Percentiles rank a stretch among this genome's conserved stretches.
These are phyloP conservation scores for Musa troglodytarum DNA, from an alignment of 176 grass and related monocot species.

Conservation along the genomic window DNA sequence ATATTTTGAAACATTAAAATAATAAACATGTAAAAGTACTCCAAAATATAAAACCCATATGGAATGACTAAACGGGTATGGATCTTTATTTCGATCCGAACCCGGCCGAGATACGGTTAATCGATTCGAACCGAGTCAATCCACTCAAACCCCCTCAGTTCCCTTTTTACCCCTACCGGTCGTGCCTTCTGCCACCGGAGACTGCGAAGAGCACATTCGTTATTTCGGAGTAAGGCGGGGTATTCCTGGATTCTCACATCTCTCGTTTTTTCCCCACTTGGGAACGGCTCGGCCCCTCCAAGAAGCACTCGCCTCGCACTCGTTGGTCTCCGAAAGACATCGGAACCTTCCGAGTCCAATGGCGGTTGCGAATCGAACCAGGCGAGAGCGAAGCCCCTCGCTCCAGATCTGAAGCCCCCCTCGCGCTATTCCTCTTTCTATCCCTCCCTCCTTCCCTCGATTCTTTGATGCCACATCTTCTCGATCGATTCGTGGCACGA, in stretches of 20 bases:
- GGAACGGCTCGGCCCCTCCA: background rate
- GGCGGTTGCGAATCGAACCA: slow-evolving; percentile 32
- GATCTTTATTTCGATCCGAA: no score
- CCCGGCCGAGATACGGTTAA: no score
- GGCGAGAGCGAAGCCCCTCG: slow-evolving; percentile 3
- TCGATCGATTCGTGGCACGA: slow-evolving; percentile 39
- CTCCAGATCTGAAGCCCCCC: slow-evolving; percentile 44
- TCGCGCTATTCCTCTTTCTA: slow-evolving; percentile 4
- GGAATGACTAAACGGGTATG: no score
- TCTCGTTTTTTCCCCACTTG: background rate
- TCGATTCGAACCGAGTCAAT: no score
- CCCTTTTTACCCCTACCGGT: no score
- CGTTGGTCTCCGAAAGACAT: background rate
- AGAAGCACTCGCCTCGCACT: background rate
- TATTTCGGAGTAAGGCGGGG: background rate
- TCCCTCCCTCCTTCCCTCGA: background rate
- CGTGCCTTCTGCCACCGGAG: background rate
- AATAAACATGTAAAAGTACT: no score
- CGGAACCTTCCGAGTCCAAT: slow-evolving; percentile 11
- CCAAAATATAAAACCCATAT: no score
- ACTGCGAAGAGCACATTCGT: background rate
- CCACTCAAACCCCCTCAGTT: no score
- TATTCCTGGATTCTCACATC: background rate
- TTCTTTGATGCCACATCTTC: slow-evolving; percentile 11
- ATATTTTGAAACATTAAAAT: no score